These are phyloP conservation scores for Colletotrichum liaoningense DNA, from an alignment of 2,329 filamentous ascomycete genomes.

Conservation along the genomic window DNA sequence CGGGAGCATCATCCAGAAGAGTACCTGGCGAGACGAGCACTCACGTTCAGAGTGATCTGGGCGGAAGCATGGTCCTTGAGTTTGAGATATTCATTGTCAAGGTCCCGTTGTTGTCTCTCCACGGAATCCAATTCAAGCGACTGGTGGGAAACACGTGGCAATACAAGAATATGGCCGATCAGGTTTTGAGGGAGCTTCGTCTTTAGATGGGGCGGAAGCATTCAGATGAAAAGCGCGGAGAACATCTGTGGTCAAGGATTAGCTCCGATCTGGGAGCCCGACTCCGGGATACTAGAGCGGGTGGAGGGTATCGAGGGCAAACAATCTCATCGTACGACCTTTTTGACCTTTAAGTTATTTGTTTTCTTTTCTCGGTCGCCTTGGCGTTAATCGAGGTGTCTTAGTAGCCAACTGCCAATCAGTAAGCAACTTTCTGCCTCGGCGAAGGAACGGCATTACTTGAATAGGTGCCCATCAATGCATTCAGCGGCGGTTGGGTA, in stretches of 20 bases:
- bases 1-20: conserved; percentile 62
- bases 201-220: conserved; percentile 61
- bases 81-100: conserved; percentile 99
- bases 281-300: neutral
- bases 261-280: neutral
- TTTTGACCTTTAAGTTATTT: conserved; percentile 1
- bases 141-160: conserved; percentile 97
- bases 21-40: conserved; percentile 90
- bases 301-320: neutral
- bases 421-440: neutral
- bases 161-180: conserved; percentile 98
- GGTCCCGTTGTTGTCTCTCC: conserved; percentile 89
- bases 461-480: neutral
- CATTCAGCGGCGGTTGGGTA: neutral
- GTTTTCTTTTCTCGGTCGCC: neutral
- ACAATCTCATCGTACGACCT: conserved; percentile 1
- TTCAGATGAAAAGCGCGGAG: neutral
- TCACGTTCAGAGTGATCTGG: conserved; percentile 90
- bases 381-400: neutral
- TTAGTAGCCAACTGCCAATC: neutral
- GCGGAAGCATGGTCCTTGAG: conserved; percentile 83
- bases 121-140: conserved; percentile 98
- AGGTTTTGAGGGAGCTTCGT: conserved; percentile 87
- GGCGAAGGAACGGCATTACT: neutral
- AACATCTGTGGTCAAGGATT: neutral